These are phyloP conservation scores for Colletotrichum truncatum DNA, from an alignment of 2,329 filamentous ascomycete genomes.

Conservation along the genomic window DNA sequence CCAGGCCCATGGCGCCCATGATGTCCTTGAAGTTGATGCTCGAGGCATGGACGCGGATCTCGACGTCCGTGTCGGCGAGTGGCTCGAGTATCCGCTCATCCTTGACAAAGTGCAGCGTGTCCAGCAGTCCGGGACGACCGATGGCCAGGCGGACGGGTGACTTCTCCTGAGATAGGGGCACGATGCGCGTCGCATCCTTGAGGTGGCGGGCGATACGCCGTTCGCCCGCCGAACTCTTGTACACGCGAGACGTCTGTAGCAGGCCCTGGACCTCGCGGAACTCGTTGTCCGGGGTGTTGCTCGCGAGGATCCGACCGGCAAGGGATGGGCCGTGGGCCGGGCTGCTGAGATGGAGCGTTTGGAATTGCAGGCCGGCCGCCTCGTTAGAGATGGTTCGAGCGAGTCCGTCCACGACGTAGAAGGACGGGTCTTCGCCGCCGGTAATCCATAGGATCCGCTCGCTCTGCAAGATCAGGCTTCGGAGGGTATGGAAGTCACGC, in stretches of 20 bases:
- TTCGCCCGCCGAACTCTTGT: conserved; percentile 35
- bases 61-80: conserved; percentile 37
- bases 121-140: conserved; percentile 36
- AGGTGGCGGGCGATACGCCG: conserved; percentile 35
- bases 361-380: background rate
- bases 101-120: conserved; percentile 38
- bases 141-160: conserved; percentile 13
- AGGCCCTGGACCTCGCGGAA: background rate
- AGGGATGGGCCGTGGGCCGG: background rate
- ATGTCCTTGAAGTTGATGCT: conserved; percentile 48
- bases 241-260: conserved; percentile 34
- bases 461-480: background rate
- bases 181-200: conserved; percentile 28
- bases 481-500: background rate
- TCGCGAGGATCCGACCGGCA: background rate
- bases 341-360: conserved; percentile 12
- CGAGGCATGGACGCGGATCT: conserved; percentile 40
- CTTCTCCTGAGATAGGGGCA: background rate
- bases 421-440: conserved; percentile 5
- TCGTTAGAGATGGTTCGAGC: conserved; percentile 4
- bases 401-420: background rate
- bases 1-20: conserved; percentile 37
- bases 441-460: conserved; percentile 20
- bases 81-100: conserved; percentile 32
- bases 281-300: background rate